Percentiles rank a stretch among this genome's conserved stretches.
Evolutionary conservation across 208 protist genomes (phyloP).

Genomic region (Wallacemonas sp.): DNA sequence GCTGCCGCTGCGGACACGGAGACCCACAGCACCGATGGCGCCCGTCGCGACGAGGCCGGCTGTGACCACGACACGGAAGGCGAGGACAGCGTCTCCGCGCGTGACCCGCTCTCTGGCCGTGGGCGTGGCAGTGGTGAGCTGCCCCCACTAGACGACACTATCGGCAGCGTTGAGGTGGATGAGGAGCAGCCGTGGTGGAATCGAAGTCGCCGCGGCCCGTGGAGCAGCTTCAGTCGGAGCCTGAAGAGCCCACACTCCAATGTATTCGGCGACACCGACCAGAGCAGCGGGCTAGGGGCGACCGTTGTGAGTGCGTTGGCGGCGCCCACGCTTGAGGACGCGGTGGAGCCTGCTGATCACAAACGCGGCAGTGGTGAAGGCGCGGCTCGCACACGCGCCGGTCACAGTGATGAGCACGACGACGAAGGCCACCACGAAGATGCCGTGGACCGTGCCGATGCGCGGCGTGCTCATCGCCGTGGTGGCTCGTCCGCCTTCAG

Average conservation of each 20-base stretch:
- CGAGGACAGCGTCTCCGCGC: no score
- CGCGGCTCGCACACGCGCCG: not conserved
- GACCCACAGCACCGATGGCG: no score
- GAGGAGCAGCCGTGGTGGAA: conserved; percentile 15
- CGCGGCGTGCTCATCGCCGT: no score
- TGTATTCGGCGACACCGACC: conserved; percentile 1
- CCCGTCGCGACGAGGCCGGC: no score
- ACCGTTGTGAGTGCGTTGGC: not conserved
- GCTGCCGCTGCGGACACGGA: no score
- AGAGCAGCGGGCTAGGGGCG: not conserved
- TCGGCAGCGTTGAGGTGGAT: conserved; percentile 1
- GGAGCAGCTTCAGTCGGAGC: conserved; percentile 7
- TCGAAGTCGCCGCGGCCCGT: conserved; percentile 1
- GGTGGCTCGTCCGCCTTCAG: not conserved
- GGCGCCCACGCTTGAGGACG: not conserved
- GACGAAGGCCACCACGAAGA: no score
- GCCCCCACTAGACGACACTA: conserved; percentile 4
- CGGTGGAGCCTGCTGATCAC: not conserved
- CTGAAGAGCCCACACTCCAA: not conserved
- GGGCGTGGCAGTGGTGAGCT: no score
- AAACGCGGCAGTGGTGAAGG: not conserved
- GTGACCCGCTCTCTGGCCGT: no score
- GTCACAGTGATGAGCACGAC: no score
- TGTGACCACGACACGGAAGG: no score
- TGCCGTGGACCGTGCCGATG: no score